Conservation (phyloP, 129 eudicot genomes). For the Escallonia herrerae region DNA sequence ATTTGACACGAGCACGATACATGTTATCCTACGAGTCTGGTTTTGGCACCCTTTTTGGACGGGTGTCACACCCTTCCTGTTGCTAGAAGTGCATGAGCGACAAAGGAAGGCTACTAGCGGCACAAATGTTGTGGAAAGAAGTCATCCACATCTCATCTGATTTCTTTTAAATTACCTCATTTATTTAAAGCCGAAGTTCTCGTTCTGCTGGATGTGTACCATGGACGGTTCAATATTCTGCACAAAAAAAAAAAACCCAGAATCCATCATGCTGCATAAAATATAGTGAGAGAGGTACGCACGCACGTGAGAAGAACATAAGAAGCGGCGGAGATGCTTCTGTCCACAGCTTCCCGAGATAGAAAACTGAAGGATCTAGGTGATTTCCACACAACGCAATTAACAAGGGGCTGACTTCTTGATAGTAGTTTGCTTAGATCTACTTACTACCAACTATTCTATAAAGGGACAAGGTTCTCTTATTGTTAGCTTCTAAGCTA, state of each 20-base stretch:
- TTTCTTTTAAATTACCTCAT: background rate
- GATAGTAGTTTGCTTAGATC: background rate
- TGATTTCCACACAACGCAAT: conserved; percentile 2
- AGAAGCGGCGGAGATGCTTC: conserved; percentile 17
- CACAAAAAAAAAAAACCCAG: background rate
- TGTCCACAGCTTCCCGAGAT: background rate
- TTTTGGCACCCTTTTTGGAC: too few relatives aligned
- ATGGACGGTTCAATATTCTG: background rate
- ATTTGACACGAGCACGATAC: too few relatives aligned
- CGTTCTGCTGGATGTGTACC: conserved; percentile 5
- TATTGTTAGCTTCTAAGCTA: conserved; percentile 1
- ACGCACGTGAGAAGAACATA: conserved; percentile 2
- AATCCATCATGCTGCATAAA: background rate
- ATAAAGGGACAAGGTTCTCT: background rate
- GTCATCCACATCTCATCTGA: too few relatives aligned
- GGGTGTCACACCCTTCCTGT: too few relatives aligned
- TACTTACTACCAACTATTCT: conserved; percentile 4
- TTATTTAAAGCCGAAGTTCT: background rate
- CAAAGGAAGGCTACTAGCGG: too few relatives aligned
- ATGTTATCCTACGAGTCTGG: too few relatives aligned
- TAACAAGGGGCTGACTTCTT: conserved; percentile 1
- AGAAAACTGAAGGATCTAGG: background rate
- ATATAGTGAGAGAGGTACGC: background rate
- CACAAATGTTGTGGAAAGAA: too few relatives aligned
- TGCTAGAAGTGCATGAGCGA: too few relatives aligned